Conservation (phyloP, 2,329 filamentous ascomycete species). For the Colletotrichum spinosum region DNA sequence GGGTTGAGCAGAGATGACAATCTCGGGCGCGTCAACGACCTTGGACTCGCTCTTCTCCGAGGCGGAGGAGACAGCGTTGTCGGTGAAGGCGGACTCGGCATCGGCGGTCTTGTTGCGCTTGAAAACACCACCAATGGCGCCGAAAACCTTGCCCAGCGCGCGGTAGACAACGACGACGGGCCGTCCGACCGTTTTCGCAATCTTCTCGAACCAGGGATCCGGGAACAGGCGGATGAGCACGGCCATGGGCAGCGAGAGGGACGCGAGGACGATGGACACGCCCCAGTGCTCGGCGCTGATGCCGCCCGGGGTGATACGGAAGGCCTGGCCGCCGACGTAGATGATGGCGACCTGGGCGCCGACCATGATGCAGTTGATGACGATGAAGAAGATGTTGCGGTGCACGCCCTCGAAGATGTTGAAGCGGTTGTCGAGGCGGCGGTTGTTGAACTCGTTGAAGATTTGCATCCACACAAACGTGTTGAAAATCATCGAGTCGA, state of each 20-base stretch:
- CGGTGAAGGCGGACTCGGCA: slow-evolving; percentile 8
- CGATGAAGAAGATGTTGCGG: slow-evolving; percentile 68
- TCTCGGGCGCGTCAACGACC: slow-evolving; percentile 13
- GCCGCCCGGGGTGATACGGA: slow-evolving; percentile 53
- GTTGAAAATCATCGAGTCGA: slow-evolving; percentile 75
- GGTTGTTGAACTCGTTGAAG: slow-evolving; percentile 76
- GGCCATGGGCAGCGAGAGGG: slow-evolving; percentile 63
- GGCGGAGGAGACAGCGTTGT: slow-evolving; percentile 5
- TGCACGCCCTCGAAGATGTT: slow-evolving; percentile 70
- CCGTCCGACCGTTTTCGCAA: slow-evolving; percentile 99
- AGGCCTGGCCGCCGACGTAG: slow-evolving; percentile 66
- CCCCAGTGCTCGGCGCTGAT: slow-evolving; percentile 66
- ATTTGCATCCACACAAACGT: slow-evolving; percentile 80
- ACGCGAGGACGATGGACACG: slow-evolving; percentile 61
- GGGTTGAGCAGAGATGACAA: slow-evolving; percentile 30
- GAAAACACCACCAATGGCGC: slow-evolving; percentile 22
- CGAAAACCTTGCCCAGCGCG: slow-evolving; percentile 43
- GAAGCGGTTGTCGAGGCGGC: slow-evolving; percentile 71
- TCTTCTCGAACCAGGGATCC: slow-evolving; percentile 78
- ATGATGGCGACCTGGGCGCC: slow-evolving; percentile 68
- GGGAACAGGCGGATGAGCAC: slow-evolving; percentile 62
- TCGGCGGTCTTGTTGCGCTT: slow-evolving; percentile 21
- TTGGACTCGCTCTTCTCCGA: slow-evolving; percentile 21
- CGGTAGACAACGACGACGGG: slow-evolving; percentile 90
- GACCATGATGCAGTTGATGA: slow-evolving; percentile 68